Conservation (phyloP, 2,329 filamentous ascomycete species). For the Talaromyces islandicus region DNA sequence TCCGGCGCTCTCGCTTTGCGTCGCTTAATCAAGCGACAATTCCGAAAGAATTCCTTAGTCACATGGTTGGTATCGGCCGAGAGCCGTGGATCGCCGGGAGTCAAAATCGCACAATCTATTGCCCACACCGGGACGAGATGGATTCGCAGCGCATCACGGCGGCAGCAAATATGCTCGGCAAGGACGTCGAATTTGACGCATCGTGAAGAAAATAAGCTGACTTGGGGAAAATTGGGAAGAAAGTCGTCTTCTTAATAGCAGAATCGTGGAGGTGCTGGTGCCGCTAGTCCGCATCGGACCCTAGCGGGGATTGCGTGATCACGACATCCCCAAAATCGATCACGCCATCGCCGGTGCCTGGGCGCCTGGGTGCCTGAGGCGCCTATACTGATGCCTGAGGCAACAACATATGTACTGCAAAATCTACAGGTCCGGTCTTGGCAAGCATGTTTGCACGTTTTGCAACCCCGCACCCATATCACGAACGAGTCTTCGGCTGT, state of each 20-base stretch:
- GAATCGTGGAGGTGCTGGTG: neutral
- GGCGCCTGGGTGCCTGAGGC: conserved; percentile 7
- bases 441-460: neutral
- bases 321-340: neutral
- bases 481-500: no score
- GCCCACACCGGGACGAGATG: neutral
- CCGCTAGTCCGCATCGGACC: neutral
- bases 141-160: neutral
- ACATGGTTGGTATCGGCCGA: neutral
- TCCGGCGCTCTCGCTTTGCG: neutral
- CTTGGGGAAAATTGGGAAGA: neutral
- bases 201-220: neutral
- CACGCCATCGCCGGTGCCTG: neutral
- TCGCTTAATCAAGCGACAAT: neutral
- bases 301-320: conserved; percentile 12
- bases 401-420: no score
- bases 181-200: neutral
- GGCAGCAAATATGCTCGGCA: neutral
- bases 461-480: neutral
- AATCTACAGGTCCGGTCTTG: no score
- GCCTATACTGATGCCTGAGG: no score
- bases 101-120: neutral
- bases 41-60: neutral
- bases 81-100: neutral
- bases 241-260: neutral